A percentile compares a stretch with the other conserved stretches of the same genome.
phyloP scores from a whole-genome alignment of 225 moss, liverwort and hornwort species.

The Pleurozium schreberi region DNA sequence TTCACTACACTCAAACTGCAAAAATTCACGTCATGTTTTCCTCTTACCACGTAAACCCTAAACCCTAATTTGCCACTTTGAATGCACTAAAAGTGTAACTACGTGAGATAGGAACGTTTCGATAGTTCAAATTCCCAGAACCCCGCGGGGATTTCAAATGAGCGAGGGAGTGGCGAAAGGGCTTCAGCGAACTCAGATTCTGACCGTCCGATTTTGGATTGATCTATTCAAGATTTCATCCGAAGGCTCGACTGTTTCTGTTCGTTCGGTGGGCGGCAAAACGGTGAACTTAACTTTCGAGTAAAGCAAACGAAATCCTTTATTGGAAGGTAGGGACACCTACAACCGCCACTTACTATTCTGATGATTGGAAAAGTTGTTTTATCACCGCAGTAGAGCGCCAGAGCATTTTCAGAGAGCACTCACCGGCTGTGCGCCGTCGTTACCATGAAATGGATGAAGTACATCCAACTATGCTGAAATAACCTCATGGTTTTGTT shows the following conservation, averaged over 20 bases:
- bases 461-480: background rate
- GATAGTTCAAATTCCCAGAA: background rate
- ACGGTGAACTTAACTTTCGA: background rate
- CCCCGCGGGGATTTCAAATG: background rate
- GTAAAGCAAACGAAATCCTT: no score
- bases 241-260: no score
- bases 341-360: background rate
- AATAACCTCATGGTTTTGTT: background rate
- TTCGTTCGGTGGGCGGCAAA: background rate
- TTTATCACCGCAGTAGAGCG: background rate
- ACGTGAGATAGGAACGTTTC: background rate
- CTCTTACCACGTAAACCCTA: background rate
- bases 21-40: background rate
- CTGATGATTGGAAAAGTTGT: background rate
- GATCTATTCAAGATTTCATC: background rate
- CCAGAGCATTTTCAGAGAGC: background rate
- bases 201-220: background rate
- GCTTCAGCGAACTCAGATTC: background rate
- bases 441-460: no score
- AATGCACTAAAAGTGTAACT: no score
- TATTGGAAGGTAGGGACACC: background rate
- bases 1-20: constrained; percentile 94
- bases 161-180: background rate
- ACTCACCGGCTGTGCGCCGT: no score
- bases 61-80: background rate